Conservation (phyloP, 2,329 filamentous ascomycete species). For the Periconia sp. region DNA sequence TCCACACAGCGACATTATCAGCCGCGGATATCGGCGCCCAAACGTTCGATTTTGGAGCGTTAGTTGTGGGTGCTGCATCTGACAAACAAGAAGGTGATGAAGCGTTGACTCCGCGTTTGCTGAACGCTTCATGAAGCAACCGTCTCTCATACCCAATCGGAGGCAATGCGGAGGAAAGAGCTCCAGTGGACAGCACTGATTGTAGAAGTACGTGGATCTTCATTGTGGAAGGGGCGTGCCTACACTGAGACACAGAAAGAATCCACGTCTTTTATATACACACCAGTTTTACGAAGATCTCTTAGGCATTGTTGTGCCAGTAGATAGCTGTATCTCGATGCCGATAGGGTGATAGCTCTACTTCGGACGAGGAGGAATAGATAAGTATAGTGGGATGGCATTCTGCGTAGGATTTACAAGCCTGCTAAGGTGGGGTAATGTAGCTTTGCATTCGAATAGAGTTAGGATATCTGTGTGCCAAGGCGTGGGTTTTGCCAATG, state of each 20-base stretch:
- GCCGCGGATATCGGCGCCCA: conserved; percentile 47
- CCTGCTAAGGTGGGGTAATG: neutral
- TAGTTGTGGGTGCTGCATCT: conserved; percentile 13
- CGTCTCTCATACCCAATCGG: conserved; percentile 25
- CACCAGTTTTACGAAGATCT: neutral
- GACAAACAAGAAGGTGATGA: conserved; percentile 14
- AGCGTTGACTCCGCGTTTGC: conserved; percentile 16
- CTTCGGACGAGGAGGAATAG: neutral
- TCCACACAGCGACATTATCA: conserved; percentile 49
- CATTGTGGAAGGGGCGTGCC: neutral
- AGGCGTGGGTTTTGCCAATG: neutral
- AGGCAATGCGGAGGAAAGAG: conserved; percentile 13
- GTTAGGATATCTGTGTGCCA: neutral
- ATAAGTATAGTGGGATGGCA: neutral
- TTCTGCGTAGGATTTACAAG: neutral
- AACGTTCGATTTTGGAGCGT: conserved; percentile 45
- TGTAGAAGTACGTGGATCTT: neutral
- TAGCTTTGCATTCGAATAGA: neutral
- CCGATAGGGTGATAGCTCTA: neutral
- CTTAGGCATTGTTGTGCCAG: neutral
- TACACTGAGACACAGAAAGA: neutral
- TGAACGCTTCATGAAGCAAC: conserved; percentile 19
- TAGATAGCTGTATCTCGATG: neutral
- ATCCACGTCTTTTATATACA: neutral
- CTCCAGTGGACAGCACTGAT: neutral